Base-by-base conservation (phyloP, 2,329 filamentous ascomycete species). In the Fusarium longipes region DNA sequence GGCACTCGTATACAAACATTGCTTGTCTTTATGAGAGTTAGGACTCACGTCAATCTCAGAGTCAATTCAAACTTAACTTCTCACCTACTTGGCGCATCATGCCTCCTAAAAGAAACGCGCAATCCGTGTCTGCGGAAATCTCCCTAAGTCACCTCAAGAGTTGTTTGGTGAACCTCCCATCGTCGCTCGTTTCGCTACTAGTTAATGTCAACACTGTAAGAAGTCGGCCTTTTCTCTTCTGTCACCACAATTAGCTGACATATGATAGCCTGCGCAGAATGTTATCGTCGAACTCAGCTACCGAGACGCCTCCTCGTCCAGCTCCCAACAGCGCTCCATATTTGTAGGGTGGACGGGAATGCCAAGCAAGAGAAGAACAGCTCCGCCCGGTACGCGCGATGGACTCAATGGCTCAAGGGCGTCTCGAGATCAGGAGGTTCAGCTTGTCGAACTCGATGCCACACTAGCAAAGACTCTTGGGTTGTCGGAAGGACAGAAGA, bases 261-360 rank as follows among this genome's bases (percentile, higher is more conserved):
- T 29, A 10, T 14, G 35, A 36, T 73, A 96, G 93, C 86, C 94
- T 61, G 93, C 92, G 32, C 96, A 99, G 81, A 97, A 98, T 91
- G 93, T 98, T 72, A 87, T 98, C 65, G 91, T 99, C 77, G 96
- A 99, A 81, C 86, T 99, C 67, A 91, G 86, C 77, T 97, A 91
- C 80, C 74, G 85, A 64, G 80, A 87, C 39, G 77, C 84, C 38
- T 81, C 85, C 22, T 77, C 86, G 72, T 74, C 82, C 36, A 77
- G 83, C 50, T 76, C 82, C 8, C 79, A 82, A 52, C 87, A 88
- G 71, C 87, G 86, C 74, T 96, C 92, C 45, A 84, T 96, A 72
- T 99, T 91, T 77, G 84, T 97, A 61, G 96, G 96, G 77, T 99
- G 96, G 96, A 97, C 96, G 12, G 96, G 96, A 72, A 96, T 99